These are phyloP conservation scores for Venturia effusa DNA, from an alignment of 2,329 filamentous ascomycete species.

Conservation along the genomic window DNA sequence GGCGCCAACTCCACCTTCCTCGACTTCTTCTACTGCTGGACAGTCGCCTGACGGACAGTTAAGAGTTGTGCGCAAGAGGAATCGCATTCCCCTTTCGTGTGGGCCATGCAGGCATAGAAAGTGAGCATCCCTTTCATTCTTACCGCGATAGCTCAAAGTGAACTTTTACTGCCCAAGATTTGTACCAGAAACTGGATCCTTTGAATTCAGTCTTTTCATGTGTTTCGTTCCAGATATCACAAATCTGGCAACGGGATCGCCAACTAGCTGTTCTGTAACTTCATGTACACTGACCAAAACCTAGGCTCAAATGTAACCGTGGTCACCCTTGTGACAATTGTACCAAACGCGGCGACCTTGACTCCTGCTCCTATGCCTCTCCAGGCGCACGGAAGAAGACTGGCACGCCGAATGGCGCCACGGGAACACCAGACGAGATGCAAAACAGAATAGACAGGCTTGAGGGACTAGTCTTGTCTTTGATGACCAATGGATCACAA, in stretches of 20 bases:
- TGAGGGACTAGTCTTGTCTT: constrained; percentile 78
- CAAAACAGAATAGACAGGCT: constrained; percentile 94
- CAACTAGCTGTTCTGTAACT: neutral
- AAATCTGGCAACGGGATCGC: neutral
- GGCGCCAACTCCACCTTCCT: constrained; percentile 61
- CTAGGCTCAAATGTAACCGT: constrained; percentile 81
- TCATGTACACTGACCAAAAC: constrained; percentile 15
- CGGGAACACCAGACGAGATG: constrained; percentile 79
- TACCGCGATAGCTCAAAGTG: neutral
- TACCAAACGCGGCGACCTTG: constrained; percentile 71
- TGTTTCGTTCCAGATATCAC: neutral
- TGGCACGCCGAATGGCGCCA: constrained; percentile 37
- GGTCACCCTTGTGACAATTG: constrained; percentile 89
- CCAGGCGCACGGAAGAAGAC: constrained; percentile 61
- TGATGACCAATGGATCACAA: constrained; percentile 82
- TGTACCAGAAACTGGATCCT: neutral
- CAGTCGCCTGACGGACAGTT: constrained; percentile 81
- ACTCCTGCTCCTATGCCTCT: constrained; percentile 74
- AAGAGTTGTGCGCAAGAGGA: constrained; percentile 81
- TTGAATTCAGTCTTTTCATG: no score
- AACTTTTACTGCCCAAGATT: neutral
- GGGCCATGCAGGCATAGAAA: constrained; percentile 86
- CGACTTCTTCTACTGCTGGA: constrained; percentile 62
- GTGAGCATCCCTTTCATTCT: constrained; percentile 37
- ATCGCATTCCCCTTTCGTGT: constrained; percentile 84